Percentiles rank a stretch among this genome's conserved stretches.
Conservation (phyloP, 768 basidiomycete species). For the Xerocomus spinulosus region DNA sequence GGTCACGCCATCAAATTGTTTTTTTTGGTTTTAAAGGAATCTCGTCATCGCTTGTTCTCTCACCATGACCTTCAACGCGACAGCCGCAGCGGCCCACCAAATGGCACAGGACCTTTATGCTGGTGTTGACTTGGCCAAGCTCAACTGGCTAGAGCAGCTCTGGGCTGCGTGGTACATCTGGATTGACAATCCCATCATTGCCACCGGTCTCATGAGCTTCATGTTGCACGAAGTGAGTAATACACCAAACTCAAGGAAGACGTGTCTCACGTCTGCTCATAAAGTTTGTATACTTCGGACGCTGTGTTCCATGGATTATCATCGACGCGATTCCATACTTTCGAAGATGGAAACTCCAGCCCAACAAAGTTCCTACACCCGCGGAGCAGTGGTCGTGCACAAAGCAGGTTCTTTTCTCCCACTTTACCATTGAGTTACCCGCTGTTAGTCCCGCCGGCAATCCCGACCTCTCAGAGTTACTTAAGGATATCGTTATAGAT, state of each 20-base stretch:
- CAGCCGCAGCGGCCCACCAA: constrained; percentile 26
- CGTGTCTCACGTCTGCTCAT: background rate
- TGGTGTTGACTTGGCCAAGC: constrained; percentile 51
- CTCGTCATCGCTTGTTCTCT: background rate
- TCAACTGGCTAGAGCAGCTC: constrained; percentile 68
- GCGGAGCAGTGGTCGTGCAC: constrained; percentile 94
- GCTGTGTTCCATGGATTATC: constrained; percentile 92
- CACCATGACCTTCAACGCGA: constrained; percentile 43
- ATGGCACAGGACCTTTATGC: constrained; percentile 48
- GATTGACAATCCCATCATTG: constrained; percentile 85
- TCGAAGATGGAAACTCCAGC: constrained; percentile 89
- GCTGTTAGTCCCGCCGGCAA: constrained; percentile 46
- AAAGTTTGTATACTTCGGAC: constrained; percentile 94
- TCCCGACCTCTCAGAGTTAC: background rate
- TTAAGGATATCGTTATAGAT: constrained; percentile 47
- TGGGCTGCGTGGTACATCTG: constrained; percentile 86
- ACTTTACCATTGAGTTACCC: constrained; percentile 93
- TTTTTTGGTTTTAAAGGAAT: constrained; percentile 11
- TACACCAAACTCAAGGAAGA: background rate
- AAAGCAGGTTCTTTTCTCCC: constrained; percentile 87
- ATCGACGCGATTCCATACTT: constrained; percentile 95
- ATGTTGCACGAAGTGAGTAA: constrained; percentile 82
- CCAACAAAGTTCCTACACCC: constrained; percentile 72
- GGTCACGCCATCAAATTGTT: constrained; percentile 23
- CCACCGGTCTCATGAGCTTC: constrained; percentile 92